Base-by-base conservation (phyloP, 345 rosid genomes). In the Mangifera indica region DNA sequence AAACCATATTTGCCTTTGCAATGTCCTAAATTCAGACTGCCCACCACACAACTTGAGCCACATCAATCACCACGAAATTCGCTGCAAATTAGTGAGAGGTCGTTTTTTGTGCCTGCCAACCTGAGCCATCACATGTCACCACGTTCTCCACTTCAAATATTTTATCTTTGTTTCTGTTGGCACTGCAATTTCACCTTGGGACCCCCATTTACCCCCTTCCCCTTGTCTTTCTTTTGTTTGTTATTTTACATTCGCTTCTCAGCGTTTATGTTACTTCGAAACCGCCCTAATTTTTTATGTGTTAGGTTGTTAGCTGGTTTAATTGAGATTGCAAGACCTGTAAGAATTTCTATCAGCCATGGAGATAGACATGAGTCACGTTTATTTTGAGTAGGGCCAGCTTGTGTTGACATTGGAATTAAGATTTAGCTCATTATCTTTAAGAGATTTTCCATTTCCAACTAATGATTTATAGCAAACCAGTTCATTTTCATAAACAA, bases 111-210 rank as follows among this genome's bases (percentile, higher is more conserved):
- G 8, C 42, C 42, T 37, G 42, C 42, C 42, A 37, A 37, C 42
- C 42, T 7, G 1, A 37, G 42, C 42, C 42, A 37, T 37, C 42
- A 37, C 42, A 37, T 37, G 42, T 7, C 8, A 37, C 9, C 42
- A 37, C 42, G 42, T 37, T 37, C 42, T 37, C 9, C 8, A 7
- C 42, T 37, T 7, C 42, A 37, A 37, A 37, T 37, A 37, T 37
- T 37, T 37, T 37, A 37, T 5, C 10, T 6, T 9, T 7, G 42
- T 7, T 37, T 37, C 10, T 37, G 9, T 37, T 37, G 63, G 58
- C 32, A 61, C 60, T 59, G 62, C 34, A 2, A 21, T 69, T 56
- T 69, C 22, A 9, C 21, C 53, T 48, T 49, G 66, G 32, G 72
- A 52, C 73, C 72, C 62, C 48, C 24, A 29, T 29, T 29, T 29